A percentile compares a stretch with the other conserved stretches of the same genome.
Conservation (phyloP, 2,329 filamentous ascomycete genomes). For the Diaporthe sp. region DNA sequence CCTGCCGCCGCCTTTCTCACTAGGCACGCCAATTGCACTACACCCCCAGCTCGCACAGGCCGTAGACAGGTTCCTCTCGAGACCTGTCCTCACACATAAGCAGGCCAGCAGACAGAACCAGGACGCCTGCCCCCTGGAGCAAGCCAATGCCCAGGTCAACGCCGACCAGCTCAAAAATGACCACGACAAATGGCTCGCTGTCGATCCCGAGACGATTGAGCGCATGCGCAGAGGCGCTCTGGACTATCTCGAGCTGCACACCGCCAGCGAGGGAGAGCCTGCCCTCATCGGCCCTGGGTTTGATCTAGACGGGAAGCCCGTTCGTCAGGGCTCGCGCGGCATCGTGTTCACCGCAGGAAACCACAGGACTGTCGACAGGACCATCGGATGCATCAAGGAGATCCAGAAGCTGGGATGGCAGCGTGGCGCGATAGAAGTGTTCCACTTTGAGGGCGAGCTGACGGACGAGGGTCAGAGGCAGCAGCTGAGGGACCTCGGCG, state of each 20-base stretch:
- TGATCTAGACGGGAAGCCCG: not conserved
- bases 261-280: constrained; percentile 12
- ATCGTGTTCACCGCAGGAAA: constrained; percentile 40
- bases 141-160: constrained; percentile 39
- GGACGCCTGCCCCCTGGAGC: constrained; percentile 34
- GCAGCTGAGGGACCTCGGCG: constrained; percentile 34
- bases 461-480: constrained; percentile 26
- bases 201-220: constrained; percentile 19
- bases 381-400: constrained; percentile 35
- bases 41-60: constrained; percentile 17
- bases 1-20: not conserved
- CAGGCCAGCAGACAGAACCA: constrained; percentile 37
- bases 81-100: constrained; percentile 38
- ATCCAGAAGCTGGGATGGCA: constrained; percentile 38
- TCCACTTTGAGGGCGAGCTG: constrained; percentile 41
- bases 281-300: constrained; percentile 38
- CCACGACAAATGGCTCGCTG: constrained; percentile 33
- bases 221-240: constrained; percentile 35
- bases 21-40: constrained; percentile 19
- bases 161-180: constrained; percentile 37
- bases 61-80: constrained; percentile 32
- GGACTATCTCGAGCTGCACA: constrained; percentile 32
- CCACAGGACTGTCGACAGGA: constrained; percentile 36
- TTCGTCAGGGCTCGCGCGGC: constrained; percentile 33
- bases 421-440: constrained; percentile 38